Evolutionary conservation across 2,329 filamentous ascomycete species (phyloP).

Genomic region (Periglandula ipomoeae): DNA sequence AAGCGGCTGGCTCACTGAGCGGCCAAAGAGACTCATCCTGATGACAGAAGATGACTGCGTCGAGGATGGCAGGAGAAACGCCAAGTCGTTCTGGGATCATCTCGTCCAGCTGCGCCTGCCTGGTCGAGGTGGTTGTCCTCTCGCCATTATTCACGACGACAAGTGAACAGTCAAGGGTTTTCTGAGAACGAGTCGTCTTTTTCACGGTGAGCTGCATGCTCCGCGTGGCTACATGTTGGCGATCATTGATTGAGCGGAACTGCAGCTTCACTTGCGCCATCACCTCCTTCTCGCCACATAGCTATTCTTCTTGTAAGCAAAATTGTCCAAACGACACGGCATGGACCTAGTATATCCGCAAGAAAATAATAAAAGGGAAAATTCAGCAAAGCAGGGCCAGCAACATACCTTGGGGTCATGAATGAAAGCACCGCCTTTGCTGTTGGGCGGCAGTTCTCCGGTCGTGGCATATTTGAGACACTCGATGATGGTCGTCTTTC

Average conservation of each 20-base stretch:
- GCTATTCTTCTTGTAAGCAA: constrained; percentile 28
- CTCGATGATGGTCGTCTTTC: constrained; percentile 98
- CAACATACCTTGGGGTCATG: constrained; percentile 76
- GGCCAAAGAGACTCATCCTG: constrained; percentile 98
- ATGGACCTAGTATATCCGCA: not conserved
- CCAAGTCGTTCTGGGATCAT: constrained; percentile 81
- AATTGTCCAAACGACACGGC: not conserved
- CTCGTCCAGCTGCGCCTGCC: constrained; percentile 71
- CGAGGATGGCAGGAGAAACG: constrained; percentile 81
- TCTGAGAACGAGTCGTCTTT: constrained; percentile 65
- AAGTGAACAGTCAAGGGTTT: constrained; percentile 76
- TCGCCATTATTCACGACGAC: constrained; percentile 72
- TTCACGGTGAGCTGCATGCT: constrained; percentile 81
- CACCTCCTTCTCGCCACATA: constrained; percentile 80
- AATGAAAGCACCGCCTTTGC: constrained; percentile 83
- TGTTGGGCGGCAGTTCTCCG: constrained; percentile 86
- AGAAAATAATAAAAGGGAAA: not conserved
- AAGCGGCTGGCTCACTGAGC: constrained; percentile 71
- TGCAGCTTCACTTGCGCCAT: constrained; percentile 84
- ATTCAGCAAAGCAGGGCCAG: no score
- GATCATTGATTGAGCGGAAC: constrained; percentile 70
- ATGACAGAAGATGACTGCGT: constrained; percentile 96
- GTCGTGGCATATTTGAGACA: constrained; percentile 97
- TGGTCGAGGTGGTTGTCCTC: constrained; percentile 66
- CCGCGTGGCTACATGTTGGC: constrained; percentile 73